A percentile compares a stretch with the other conserved stretches of the same genome.
Evolutionary conservation across 2,329 filamentous ascomycete species (phyloP).

Genomic region (Pseudogymnoascus sp.): DNA sequence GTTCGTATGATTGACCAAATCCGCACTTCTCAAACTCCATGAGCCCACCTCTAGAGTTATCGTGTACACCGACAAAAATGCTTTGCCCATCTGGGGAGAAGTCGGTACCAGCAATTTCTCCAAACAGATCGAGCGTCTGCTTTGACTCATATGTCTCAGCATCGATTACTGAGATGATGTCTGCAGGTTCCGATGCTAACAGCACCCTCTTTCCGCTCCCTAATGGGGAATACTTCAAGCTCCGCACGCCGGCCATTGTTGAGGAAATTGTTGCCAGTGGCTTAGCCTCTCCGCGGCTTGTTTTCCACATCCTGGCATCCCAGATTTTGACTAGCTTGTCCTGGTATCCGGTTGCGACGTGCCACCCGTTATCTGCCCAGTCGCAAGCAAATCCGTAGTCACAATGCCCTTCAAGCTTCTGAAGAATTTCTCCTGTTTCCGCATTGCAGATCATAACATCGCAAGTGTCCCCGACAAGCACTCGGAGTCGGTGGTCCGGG

Average conservation of each 20-base stretch:
- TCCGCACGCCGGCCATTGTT: conserved; percentile 60
- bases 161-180: conserved; percentile 63
- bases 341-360: conserved; percentile 68
- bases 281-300: conserved; percentile 38
- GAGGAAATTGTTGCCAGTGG: conserved; percentile 49
- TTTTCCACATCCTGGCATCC: conserved; percentile 63
- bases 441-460: conserved; percentile 61
- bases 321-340: conserved; percentile 66
- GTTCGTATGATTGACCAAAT: conserved; percentile 17
- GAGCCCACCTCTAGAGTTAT: conserved; percentile 53
- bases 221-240: conserved; percentile 61
- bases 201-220: conserved; percentile 60
- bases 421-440: conserved; percentile 50
- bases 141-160: conserved; percentile 53
- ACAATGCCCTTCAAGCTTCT: conserved; percentile 52
- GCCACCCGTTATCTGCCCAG: conserved; percentile 70
- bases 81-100: conserved; percentile 60
- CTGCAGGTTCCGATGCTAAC: conserved; percentile 66
- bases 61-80: conserved; percentile 59
- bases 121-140: conserved; percentile 66
- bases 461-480: conserved; percentile 61
- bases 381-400: conserved; percentile 71
- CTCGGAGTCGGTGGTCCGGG: conserved; percentile 60
- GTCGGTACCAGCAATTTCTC: conserved; percentile 60
- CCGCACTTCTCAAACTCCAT: conserved; percentile 28